These are phyloP conservation scores for Metarhizium robertsii DNA, from an alignment of 2,329 filamentous ascomycete genomes.

Conservation along the genomic window DNA sequence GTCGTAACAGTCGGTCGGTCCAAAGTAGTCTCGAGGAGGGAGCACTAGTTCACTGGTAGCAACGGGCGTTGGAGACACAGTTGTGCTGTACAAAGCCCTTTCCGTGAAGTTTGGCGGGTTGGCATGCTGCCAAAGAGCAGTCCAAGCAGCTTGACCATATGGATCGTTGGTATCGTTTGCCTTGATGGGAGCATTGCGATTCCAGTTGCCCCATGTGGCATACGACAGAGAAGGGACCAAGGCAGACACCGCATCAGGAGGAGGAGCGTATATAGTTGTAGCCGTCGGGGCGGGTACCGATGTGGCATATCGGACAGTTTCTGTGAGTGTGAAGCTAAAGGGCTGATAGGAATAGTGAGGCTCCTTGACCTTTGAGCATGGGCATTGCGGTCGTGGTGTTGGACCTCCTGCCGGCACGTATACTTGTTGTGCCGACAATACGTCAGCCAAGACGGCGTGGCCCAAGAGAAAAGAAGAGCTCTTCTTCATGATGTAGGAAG, in stretches of 20 bases:
- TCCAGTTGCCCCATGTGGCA: conserved; percentile 26
- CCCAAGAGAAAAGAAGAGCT: neutral
- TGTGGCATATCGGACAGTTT: conserved; percentile 23
- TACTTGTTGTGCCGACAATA: conserved; percentile 16
- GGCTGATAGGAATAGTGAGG: conserved; percentile 18
- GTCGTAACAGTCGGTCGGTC: conserved; percentile 35
- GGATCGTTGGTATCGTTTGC: conserved; percentile 19
- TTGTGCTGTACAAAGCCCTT: conserved; percentile 29
- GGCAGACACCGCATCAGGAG: conserved; percentile 16
- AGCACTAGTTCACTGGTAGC: conserved; percentile 44
- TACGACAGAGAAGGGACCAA: conserved; percentile 19
- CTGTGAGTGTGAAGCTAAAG: conserved; percentile 22
- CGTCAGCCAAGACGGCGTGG: neutral
- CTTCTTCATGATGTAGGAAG: neutral
- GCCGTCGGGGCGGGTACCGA: conserved; percentile 19
- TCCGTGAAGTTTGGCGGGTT: conserved; percentile 23
- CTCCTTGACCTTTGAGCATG: conserved; percentile 9
- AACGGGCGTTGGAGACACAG: conserved; percentile 44
- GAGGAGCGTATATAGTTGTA: conserved; percentile 19
- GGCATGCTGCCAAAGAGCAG: conserved; percentile 21
- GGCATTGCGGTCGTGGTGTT: conserved; percentile 18
- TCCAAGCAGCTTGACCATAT: conserved; percentile 23
- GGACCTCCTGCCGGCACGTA: conserved; percentile 16
- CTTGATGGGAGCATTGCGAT: conserved; percentile 18
- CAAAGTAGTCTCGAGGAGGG: conserved; percentile 42